Base-by-base conservation (phyloP, 2,329 filamentous ascomycete species). In the Trichophyton schoenleinii region DNA sequence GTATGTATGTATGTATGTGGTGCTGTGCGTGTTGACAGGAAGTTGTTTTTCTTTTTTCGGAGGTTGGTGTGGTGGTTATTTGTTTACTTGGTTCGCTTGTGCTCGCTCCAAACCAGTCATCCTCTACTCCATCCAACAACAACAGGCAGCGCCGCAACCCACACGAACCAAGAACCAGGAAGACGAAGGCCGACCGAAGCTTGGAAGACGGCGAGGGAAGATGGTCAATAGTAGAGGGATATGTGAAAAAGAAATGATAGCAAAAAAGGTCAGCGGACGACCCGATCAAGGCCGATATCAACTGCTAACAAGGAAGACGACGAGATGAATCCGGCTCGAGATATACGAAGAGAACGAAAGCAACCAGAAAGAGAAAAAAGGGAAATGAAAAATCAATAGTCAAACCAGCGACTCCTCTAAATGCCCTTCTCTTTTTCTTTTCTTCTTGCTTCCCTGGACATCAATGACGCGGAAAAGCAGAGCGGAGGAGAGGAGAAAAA, bases 61-160 rank as follows among this genome's bases (percentile, higher is more conserved):
- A 11, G 34, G 9, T 38, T 38, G 9, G 22, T 22, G 34, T 38
- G 34, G 34, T 38, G 7, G 46, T 52, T 55, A 36, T 55, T 55
- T 34, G 46, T 52, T 55, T 55, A 55, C 52, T 55, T 55, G 52
- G 31, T 55, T 55, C 52, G 52, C 52, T 55, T 55, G 52, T 55
- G 52, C 18, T 36, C 52, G 31, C 28, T 31, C 52, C 28, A 55
- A 55, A 55, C 52, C 52, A 55, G 52, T 55, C 52, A 55, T 55
- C 52, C 2, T 55, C 52, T 13, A 34, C 25, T 18, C 28, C 20
- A 55, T 55, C 52, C 52, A 55, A 52, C 46, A 20, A 48, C 44
- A 20, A 15, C 46, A 15, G 25, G 22, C 25, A n/a, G 48, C 22
- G 13, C 48, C 48, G 28, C 52, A 36, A 55, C 41, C 15, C 15